Evolutionary conservation across 2,329 filamentous ascomycete genomes (phyloP), one percentile per base, ranked within the genome.

Genomic region (Monosporascus sp.): DNA sequence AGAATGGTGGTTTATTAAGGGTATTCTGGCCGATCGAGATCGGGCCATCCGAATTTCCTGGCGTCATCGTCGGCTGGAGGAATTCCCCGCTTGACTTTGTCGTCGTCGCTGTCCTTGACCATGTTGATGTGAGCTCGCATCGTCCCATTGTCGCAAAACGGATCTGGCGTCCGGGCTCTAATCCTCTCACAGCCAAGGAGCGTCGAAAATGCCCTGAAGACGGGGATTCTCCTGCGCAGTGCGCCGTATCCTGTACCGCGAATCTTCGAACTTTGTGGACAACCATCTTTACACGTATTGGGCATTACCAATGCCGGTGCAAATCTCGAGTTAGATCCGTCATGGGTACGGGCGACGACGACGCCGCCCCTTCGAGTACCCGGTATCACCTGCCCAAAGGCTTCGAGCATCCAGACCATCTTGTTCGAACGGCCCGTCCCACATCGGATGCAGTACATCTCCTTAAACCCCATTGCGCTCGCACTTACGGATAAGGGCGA

Each of bases 11-110:
- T 67, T 79, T 97, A 78, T 91, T 97, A 86, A 91, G 94, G 78
- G 86, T 99, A 76, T 97, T 99, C 77, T 99, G 94, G 94, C 95
- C 94, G 65, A 88, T 88, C 66, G 92, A 96, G 74, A 85, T 90
- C 66, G 80, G 82, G 51, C 81, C 79, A 70, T 88, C 86, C 52
- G 82, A 84, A 61, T 78, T 82, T 53, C 84, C 90, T 43, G 94
- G 93, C 45, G 89, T 97, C 56, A 85, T 99, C 59, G 89, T 99
- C 47, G 94, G 94, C 66, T 99, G 93, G 91, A 85, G 88, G 65
- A 99, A 99, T 71, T 97, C 93, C 38, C 86, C 87, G 48, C 77
- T 91, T 50, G 94, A 99, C 72, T 78, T 97, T 47, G 88, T 97
- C 65, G 92, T 97, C 38, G 85, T 97, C 49, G 87, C 91, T 26